Percentiles rank a stretch among this genome's conserved stretches.
Evolutionary conservation across 495 filamentous ascomycete genomes (phyloP).

Genomic region (Glutinoglossum americanum): DNA sequence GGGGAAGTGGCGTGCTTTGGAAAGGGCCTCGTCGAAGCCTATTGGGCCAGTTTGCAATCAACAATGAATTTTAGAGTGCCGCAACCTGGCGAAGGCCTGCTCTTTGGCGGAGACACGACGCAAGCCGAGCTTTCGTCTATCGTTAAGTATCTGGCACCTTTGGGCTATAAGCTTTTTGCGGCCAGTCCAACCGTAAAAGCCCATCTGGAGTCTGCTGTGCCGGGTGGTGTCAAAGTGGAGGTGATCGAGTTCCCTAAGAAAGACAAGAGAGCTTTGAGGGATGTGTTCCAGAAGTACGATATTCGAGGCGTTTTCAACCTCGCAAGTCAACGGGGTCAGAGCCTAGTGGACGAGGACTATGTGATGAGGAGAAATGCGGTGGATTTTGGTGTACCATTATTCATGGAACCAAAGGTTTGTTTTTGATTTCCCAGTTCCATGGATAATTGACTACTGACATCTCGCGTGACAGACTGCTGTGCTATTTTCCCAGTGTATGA

Average conservation of each 20-base stretch:
- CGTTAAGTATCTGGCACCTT: constrained; percentile 63
- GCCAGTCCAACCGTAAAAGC: constrained; percentile 60
- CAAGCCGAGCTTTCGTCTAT: constrained; percentile 47
- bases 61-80: constrained; percentile 99
- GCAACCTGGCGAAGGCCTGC: constrained; percentile 76
- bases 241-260: constrained; percentile 94
- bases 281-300: constrained; percentile 93
- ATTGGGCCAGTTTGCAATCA: constrained; percentile 89
- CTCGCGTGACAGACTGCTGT: constrained; percentile 51
- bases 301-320: constrained; percentile 94
- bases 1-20: constrained; percentile 98
- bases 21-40: constrained; percentile 83
- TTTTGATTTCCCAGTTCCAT: constrained; percentile 7
- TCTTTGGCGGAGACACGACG: constrained; percentile 68
- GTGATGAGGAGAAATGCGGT: constrained; percentile 97
- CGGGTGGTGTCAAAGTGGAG: constrained; percentile 49
- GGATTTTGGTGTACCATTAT: constrained; percentile 91
- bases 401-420: constrained; percentile 97
- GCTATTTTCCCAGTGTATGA: constrained; percentile 92
- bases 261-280: constrained; percentile 83
- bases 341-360: constrained; percentile 78
- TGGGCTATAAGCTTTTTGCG: constrained; percentile 86
- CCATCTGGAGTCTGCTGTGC: constrained; percentile 49
- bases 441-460: constrained; percentile 9
- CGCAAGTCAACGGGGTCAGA: constrained; percentile 63